phyloP scores from a whole-genome alignment of 1,139 yeast genomes.

The Pichia sp. region DNA sequence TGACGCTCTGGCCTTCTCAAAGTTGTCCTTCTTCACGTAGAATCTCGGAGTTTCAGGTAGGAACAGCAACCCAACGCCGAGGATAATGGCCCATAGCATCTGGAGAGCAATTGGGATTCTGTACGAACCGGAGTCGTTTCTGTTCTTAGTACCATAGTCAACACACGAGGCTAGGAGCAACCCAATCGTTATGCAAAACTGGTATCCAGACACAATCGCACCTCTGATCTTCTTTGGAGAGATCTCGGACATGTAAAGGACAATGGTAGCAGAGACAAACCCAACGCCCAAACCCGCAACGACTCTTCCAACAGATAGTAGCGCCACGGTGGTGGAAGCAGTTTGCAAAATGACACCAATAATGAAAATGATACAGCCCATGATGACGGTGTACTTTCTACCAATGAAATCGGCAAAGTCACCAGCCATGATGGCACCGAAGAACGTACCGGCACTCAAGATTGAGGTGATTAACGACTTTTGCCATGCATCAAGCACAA shows the following conservation, averaged over 20 bases:
- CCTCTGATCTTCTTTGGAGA: conserved; percentile 71
- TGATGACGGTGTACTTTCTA: conserved; percentile 53
- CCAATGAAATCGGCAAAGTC: conserved; percentile 54
- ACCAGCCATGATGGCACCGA: conserved; percentile 57
- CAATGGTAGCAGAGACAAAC: conserved; percentile 58
- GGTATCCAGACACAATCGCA: conserved; percentile 63
- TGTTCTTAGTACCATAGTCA: conserved; percentile 56
- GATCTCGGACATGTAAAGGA: conserved; percentile 67
- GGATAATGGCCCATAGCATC: conserved; percentile 49
- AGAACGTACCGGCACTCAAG: conserved; percentile 54
- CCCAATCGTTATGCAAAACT: conserved; percentile 66
- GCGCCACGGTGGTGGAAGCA: conserved; percentile 43
- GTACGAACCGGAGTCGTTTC: conserved; percentile 52
- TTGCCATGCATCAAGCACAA: conserved; percentile 29
- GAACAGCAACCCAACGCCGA: conserved; percentile 50
- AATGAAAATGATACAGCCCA: conserved; percentile 51
- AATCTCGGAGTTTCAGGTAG: conserved; percentile 73
- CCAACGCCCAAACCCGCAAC: conserved; percentile 70
- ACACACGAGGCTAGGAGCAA: conserved; percentile 64
- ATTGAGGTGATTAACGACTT: conserved; percentile 52
- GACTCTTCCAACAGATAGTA: conserved; percentile 55
- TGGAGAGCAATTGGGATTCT: conserved; percentile 60
- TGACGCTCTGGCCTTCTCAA: conserved; percentile 44
- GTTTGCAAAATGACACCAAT: conserved; percentile 61
- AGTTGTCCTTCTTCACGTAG: conserved; percentile 44